Conservation (phyloP, 768 basidiomycete genomes). For the Boletus reticulatus region DNA sequence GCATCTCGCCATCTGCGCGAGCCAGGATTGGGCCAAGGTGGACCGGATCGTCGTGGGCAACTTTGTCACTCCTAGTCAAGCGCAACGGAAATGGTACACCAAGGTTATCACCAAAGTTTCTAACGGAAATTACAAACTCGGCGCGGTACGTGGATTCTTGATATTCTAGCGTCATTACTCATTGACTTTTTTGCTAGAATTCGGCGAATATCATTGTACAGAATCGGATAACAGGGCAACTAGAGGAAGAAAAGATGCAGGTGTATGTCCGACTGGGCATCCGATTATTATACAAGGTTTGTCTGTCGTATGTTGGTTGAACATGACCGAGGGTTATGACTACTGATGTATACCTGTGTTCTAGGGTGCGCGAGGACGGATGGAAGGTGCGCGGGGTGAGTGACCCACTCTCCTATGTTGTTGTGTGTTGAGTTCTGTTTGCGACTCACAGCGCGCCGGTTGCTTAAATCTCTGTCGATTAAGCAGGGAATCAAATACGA, state of each 20-base stretch:
- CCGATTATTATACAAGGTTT: constrained; percentile 81
- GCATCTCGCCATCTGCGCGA: constrained; percentile 95
- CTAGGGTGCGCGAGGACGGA: constrained; percentile 77
- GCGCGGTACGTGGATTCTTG: constrained; percentile 57
- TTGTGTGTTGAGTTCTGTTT: constrained; percentile 1
- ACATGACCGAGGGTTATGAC: neutral
- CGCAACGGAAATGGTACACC: constrained; percentile 97
- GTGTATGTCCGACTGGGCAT: constrained; percentile 93
- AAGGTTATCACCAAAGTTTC: constrained; percentile 86
- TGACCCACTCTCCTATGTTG: neutral
- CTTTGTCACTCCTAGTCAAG: constrained; percentile 91
- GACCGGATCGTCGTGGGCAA: constrained; percentile 90
- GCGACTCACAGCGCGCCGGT: constrained; percentile 58
- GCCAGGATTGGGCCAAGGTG: constrained; percentile 87
- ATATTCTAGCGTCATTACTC: neutral
- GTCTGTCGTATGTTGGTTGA: constrained; percentile 4
- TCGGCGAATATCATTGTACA: constrained; percentile 99
- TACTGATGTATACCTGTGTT: neutral
- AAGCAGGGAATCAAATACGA: constrained; percentile 96
- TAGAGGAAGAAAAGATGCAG: constrained; percentile 99
- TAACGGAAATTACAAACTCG: constrained; percentile 83
- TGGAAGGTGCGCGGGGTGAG: constrained; percentile 86
- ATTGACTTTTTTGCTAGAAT: constrained; percentile 51
- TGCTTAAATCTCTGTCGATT: constrained; percentile 86
- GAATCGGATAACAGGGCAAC: constrained; percentile 84